Evolutionary conservation across 148 eudicot species (phyloP), one percentile per base, ranked within the genome.

Genomic region (Diospyros kaki): DNA sequence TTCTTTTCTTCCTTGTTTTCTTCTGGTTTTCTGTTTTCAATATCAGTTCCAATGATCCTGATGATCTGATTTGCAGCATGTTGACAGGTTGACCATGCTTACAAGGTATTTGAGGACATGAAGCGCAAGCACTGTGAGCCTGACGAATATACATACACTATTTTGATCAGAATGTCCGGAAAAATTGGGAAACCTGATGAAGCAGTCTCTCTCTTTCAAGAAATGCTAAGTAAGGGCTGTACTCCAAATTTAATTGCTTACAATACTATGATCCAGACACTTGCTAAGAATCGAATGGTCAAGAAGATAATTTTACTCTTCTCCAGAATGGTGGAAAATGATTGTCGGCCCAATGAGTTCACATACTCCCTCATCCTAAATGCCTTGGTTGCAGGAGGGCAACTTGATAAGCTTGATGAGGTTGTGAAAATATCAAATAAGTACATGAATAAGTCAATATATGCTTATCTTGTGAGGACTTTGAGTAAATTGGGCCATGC

Each of bases 141-240:
- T 54, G 97, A 92, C 81, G 97, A 87, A 75, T 90, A 86, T 80
- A 92, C 98, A 1, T 92, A 94, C 80, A 94, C 98, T 4, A 94
- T 94, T 68, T 78, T 94, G 85, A 83, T 89, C 43, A 87, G 91
- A 78, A 94, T 94, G 97, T 83, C 81, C 9, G 97, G 97, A 18
- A 89, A 84, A 83, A 76, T 69, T 46, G 92, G 91, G 62, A 89
- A 94, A 81, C 80, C 88, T 28, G 84, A 86, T 28, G 89, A 92
- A 73, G 82, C 96, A 68, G 61, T 94, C 63, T 77, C 81, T 38
- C 72, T 92, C 64, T 92, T 94, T 74, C 83, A 90, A 63, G 97
- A 94, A 76, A 92, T 94, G 98, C 84, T 94, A 17, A 76, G 78
- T 1, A 94, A 89, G 84, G 89, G 86, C 58, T 71, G 83, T 70